Evolutionary conservation across 106 monocot genomes (phyloP).

Genomic region (Vanilla planifolia): DNA sequence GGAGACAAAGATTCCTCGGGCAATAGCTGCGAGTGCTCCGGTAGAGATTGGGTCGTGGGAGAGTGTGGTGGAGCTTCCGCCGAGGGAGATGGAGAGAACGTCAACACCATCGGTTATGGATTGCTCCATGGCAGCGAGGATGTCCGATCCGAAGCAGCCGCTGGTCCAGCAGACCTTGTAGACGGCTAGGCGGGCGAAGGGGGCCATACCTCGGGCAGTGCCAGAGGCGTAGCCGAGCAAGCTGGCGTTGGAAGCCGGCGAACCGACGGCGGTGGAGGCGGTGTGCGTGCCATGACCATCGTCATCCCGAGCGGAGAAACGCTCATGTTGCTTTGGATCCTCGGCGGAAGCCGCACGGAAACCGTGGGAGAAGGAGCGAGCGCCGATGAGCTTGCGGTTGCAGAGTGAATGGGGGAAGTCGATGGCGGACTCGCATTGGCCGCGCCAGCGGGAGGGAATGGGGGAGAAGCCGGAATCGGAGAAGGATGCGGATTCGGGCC

Average conservation of each 20-base stretch:
- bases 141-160: conserved; percentile 25
- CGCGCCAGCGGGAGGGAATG: conserved; percentile 29
- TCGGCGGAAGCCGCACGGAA: conserved; percentile 17
- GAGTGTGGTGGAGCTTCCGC: conserved; percentile 12
- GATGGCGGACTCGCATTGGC: conserved; percentile 35
- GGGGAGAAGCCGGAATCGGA: conserved; percentile 22
- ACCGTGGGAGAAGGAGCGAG: conserved; percentile 49
- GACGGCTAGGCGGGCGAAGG: conserved; percentile 10
- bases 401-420: conserved; percentile 38
- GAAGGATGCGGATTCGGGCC: conserved; percentile 47
- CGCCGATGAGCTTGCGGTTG: conserved; percentile 59
- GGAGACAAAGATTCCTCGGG: conserved; percentile 29
- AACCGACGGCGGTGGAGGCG: conserved; percentile 34
- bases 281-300: conserved; percentile 49
- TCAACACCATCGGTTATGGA: conserved; percentile 29
- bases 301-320: conserved; percentile 30
- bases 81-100: conserved; percentile 37
- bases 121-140: conserved; percentile 26
- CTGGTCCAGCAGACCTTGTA: conserved; percentile 37
- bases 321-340: conserved; percentile 8
- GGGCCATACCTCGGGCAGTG: conserved; percentile 10
- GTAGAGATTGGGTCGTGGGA: conserved; percentile 7
- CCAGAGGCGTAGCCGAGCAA: conserved; percentile 26
- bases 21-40: conserved; percentile 17
- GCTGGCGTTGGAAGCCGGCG: conserved; percentile 11